phyloP scores from a whole-genome alignment of 2,329 filamentous ascomycete genomes.

The Rutstroemia sp. region DNA sequence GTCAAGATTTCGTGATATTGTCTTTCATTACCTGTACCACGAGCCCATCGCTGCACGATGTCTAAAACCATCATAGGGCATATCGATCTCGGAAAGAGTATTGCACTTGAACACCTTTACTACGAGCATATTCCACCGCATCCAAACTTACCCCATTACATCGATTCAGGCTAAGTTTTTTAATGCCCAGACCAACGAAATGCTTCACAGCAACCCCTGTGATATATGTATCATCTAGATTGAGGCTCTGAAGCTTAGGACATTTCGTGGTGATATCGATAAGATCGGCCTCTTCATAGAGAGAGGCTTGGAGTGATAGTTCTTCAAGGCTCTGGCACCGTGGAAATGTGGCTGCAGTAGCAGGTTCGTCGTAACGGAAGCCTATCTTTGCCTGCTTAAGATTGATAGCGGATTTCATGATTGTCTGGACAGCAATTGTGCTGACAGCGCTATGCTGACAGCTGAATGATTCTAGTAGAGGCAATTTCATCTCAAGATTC shows the following conservation, averaged over 20 bases:
- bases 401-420: constrained; percentile 14
- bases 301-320: constrained; percentile 15
- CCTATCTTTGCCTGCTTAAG: constrained; percentile 22
- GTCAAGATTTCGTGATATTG: neutral
- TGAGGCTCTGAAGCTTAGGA: constrained; percentile 23
- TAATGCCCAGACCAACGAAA: constrained; percentile 25
- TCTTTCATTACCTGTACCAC: too few relatives aligned
- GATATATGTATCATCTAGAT: constrained; percentile 23
- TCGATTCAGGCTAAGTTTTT: constrained; percentile 21
- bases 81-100: constrained; percentile 9
- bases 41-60: too few relatives aligned
- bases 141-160: constrained; percentile 24
- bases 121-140: constrained; percentile 28
- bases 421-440: constrained; percentile 12
- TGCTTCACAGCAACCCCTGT: constrained; percentile 30
- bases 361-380: constrained; percentile 7
- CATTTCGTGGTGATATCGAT: constrained; percentile 20
- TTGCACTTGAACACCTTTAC: constrained; percentile 21
- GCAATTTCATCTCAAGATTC: constrained; percentile 7
- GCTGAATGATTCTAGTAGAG: constrained; percentile 24
- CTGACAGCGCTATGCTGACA: constrained; percentile 19
- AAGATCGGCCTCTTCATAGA: constrained; percentile 13
- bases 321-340: constrained; percentile 19
- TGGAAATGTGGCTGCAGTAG: constrained; percentile 13
- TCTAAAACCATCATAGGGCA: neutral